phyloP scores from a whole-genome alignment of 1,139 yeast species.

The Candida gigantensis region DNA sequence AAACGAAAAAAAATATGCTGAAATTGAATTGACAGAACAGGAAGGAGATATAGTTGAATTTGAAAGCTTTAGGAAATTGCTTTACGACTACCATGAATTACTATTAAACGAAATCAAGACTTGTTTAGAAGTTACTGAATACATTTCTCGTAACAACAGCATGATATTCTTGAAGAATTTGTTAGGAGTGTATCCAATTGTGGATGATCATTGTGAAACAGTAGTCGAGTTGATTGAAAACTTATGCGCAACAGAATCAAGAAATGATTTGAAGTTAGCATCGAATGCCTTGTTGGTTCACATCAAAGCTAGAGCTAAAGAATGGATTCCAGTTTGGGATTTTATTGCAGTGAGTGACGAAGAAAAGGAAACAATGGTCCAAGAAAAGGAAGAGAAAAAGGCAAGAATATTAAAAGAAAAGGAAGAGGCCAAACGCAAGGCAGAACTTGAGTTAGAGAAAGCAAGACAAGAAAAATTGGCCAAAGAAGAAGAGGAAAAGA shows the following conservation, averaged over 20 bases:
- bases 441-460: conserved; percentile 14
- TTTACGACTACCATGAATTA: conserved; percentile 59
- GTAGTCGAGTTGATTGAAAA: conserved; percentile 50
- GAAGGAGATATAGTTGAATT: conserved; percentile 22
- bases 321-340: conserved; percentile 62
- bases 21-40: conserved; percentile 12
- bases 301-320: conserved; percentile 55
- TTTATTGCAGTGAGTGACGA: conserved; percentile 49
- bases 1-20: conserved; percentile 21
- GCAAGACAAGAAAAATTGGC: conserved; percentile 21
- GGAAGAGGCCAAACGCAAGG: conserved; percentile 15
- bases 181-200: conserved; percentile 64
- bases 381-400: conserved; percentile 24
- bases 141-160: conserved; percentile 80
- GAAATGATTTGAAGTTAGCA: conserved; percentile 82
- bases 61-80: conserved; percentile 39
- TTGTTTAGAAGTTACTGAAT: conserved; percentile 59
- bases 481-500: conserved; percentile 17
- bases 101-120: conserved; percentile 48
- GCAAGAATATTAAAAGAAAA: conserved; percentile 19
- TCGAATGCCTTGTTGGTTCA: conserved; percentile 78
- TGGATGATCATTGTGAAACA: conserved; percentile 66
- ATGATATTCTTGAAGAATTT: conserved; percentile 75
- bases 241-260: conserved; percentile 54
- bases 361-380: conserved; percentile 24